phyloP scores from a whole-genome alignment of 2,329 filamentous ascomycete genomes.

The Colletotrichum coccodes region DNA sequence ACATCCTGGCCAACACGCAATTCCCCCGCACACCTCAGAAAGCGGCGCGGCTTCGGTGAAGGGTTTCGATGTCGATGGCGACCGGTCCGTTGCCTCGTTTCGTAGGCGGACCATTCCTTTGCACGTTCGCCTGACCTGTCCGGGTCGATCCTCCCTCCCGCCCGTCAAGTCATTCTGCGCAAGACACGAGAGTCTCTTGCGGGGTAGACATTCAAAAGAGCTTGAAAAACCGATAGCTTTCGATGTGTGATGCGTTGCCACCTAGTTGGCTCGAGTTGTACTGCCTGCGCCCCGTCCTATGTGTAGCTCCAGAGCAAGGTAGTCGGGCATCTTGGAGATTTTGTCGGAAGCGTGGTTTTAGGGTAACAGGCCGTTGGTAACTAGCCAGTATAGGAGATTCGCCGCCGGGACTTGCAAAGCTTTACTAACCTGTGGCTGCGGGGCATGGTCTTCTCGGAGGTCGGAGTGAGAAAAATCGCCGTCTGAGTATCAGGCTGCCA shows the following conservation, averaged over 20 bases:
- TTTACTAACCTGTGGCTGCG: not conserved
- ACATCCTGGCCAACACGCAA: not conserved
- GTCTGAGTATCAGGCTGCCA: slow-evolving; percentile 18
- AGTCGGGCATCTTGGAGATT: not conserved
- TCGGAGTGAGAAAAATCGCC: not conserved
- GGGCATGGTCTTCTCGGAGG: not conserved
- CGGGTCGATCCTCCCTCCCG: slow-evolving; percentile 19
- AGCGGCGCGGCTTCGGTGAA: slow-evolving; percentile 24
- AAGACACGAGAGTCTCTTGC: not conserved
- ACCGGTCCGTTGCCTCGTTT: slow-evolving; percentile 18
- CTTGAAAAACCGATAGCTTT: not conserved
- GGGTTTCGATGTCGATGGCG: not conserved
- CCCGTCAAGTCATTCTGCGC: slow-evolving; percentile 8
- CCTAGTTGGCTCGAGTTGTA: too few relatives aligned
- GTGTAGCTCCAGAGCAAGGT: not conserved
- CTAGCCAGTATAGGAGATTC: not conserved
- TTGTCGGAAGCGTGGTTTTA: not conserved
- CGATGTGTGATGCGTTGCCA: not conserved
- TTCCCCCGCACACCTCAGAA: not conserved
- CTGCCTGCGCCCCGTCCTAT: not conserved
- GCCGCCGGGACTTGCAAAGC: not conserved
- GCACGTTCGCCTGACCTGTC: not conserved
- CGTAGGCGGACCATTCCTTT: slow-evolving; percentile 5
- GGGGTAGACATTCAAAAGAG: not conserved
- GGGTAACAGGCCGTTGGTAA: not conserved